A percentile compares a stretch with the other conserved stretches of the same genome.
phyloP scores from a whole-genome alignment of 2,329 filamentous ascomycete genomes.

The Basipetospora chlamydospora region DNA sequence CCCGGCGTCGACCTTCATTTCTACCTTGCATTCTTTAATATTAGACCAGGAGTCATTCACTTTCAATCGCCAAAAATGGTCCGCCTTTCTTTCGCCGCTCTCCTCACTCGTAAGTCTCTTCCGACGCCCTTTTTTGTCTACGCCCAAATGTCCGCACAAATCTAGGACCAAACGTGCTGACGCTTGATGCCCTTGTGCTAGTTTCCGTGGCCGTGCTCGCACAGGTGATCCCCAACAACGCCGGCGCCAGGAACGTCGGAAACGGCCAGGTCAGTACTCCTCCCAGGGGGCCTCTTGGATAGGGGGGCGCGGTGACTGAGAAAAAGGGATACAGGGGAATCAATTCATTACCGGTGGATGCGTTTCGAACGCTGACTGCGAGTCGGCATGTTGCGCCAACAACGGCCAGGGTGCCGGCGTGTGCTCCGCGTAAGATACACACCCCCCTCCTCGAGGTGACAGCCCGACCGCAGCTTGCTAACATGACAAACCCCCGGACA shows the following conservation, averaged over 20 bases:
- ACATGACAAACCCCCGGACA: too few relatives aligned
- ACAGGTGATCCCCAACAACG: constrained; percentile 13
- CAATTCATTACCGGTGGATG: constrained; percentile 19
- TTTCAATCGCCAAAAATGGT: constrained; percentile 10
- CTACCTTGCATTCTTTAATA: constrained; percentile 2
- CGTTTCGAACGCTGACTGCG: constrained; percentile 14
- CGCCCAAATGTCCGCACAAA: background rate
- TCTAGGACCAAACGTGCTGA: too few relatives aligned
- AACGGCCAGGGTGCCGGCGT: constrained; percentile 13
- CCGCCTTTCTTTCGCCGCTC: constrained; percentile 12
- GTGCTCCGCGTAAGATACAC: too few relatives aligned
- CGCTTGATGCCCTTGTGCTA: background rate
- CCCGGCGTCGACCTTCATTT: constrained; percentile 9
- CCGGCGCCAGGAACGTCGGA: constrained; percentile 13
- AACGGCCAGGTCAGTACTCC: too few relatives aligned
- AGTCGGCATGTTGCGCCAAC: constrained; percentile 14
- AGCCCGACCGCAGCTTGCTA: too few relatives aligned
- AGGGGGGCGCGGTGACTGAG: too few relatives aligned
- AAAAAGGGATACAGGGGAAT: too few relatives aligned
- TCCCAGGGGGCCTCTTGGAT: too few relatives aligned
- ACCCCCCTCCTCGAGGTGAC: too few relatives aligned
- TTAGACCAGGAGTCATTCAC: constrained; percentile 3
- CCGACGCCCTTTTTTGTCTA: constrained; percentile 3
- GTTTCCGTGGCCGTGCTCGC: constrained; percentile 10
- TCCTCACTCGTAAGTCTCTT: constrained; percentile 11